Base-by-base conservation (phyloP, 2,329 filamentous ascomycete species). In the Emydomyces testavorans region DNA sequence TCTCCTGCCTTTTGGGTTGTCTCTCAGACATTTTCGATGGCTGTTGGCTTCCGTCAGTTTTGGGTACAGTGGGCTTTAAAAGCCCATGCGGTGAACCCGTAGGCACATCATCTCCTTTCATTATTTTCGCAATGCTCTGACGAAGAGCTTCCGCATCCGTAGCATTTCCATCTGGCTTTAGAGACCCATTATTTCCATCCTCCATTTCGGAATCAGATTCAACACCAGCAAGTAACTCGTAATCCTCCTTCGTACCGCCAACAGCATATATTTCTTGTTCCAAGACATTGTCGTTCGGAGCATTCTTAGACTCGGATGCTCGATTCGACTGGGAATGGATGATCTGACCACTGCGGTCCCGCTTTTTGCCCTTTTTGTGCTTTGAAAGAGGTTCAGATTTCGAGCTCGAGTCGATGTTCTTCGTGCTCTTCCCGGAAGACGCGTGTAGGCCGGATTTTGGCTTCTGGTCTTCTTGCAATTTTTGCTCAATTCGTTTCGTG, bases 191-290 rank as follows among this genome's bases (percentile, higher is more conserved):
- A n/a, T 44, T 49, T 23, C 46, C 52, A 38, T 57, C 65, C 55
- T 72, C 71, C 11, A 70, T 57, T 54, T 73, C 71, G 11, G 68
- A 70, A 37, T 69, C 70, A 0, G 71, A 73, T 37, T 66, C 62
- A 16, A 67, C 59, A 45, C 60, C 67, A 18, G 63, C 68, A 50
- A 74, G 56, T 20, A 74, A 56, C 39, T 71, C 65, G 48, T 71
- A 59, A 53, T 74, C 70, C 44, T 73, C 71, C 53, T 71, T 62
- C n/a, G 66, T 71, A 40, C 71, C 71, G 26, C 71, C 71, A 45
- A 73, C 63, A 4, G 65, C 65, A 51, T 69, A 51, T 51, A 73
- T 68, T 51, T 72, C 70, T 50, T 65, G 60, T 41, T 65, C 60
- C 32, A 72, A 58, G 29, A 57, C 56, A 53, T 65, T 60, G 28